A percentile compares a stretch with the other conserved stretches of the same genome.
Conservation (phyloP, 768 basidiomycete genomes). For the Mycena indigotica region DNA sequence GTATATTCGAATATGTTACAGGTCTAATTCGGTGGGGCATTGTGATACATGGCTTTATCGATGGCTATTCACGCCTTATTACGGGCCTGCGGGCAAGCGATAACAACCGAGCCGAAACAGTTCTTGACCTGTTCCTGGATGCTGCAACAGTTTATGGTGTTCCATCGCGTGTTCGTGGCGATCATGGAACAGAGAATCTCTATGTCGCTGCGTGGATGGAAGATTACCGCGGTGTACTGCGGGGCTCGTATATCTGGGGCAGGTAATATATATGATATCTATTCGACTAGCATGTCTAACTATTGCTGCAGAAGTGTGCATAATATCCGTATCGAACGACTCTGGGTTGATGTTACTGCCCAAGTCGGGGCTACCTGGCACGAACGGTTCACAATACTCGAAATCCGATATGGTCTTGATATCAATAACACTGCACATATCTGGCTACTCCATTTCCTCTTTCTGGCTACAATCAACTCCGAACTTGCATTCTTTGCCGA, state of each 20-base stretch:
- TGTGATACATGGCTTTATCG: conserved; percentile 38
- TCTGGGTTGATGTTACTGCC: conserved; percentile 40
- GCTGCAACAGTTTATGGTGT: conserved; percentile 29
- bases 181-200: conserved; percentile 43
- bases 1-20: conserved; percentile 8
- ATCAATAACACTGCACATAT: conserved; percentile 31
- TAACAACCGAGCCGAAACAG: conserved; percentile 43
- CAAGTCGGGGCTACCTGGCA: conserved; percentile 40
- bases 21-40: conserved; percentile 38
- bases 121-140: conserved; percentile 33
- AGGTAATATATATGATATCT: conserved; percentile 18
- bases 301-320: conserved; percentile 35
- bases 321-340: conserved; percentile 40
- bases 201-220: conserved; percentile 38
- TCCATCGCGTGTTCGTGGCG: conserved; percentile 36
- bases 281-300: neutral
- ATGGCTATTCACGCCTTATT: conserved; percentile 33
- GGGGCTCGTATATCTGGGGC: conserved; percentile 42
- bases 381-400: conserved; percentile 36
- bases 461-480: conserved; percentile 33
- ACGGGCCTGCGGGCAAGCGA: conserved; percentile 35
- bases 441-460: conserved; percentile 43
- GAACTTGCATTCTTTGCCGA: conserved; percentile 33
- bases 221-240: conserved; percentile 9
- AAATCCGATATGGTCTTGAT: conserved; percentile 32